phyloP scores from a whole-genome alignment of 306 rosid species.

The Cicer judaicum region DNA sequence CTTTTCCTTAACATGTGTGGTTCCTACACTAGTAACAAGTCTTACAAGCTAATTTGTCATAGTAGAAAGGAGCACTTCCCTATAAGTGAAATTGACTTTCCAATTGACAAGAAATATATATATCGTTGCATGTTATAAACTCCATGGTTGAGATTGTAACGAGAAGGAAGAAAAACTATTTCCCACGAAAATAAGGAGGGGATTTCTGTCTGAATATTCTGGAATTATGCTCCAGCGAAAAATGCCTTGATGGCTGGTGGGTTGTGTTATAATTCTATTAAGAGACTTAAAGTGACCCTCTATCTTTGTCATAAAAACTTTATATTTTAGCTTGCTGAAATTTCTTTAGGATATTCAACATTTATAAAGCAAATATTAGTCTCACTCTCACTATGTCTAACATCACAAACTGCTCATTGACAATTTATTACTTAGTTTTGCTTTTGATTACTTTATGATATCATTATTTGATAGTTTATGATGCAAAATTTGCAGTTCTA shows the following conservation, averaged over 20 bases:
- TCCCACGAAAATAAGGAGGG: slow-evolving; percentile 29
- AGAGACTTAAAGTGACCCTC: slow-evolving; percentile 21
- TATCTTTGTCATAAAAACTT: slow-evolving; percentile 15
- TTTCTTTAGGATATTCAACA: slow-evolving; percentile 1
- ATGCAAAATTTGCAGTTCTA: slow-evolving; percentile 59
- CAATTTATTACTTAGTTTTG: slow-evolving; percentile 30
- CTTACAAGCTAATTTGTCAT: neutral
- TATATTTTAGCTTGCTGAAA: slow-evolving; percentile 2
- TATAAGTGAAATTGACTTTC: slow-evolving; percentile 24
- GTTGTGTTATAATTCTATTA: slow-evolving; percentile 20
- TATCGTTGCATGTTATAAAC: slow-evolving; percentile 21
- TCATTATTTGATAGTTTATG: slow-evolving; percentile 40
- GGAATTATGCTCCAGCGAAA: slow-evolving; percentile 12
- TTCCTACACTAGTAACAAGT: neutral
- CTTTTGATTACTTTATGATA: slow-evolving; percentile 24
- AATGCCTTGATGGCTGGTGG: slow-evolving; percentile 12
- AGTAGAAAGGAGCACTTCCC: slow-evolving; percentile 14
- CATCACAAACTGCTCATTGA: slow-evolving; percentile 33
- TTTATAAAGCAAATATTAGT: slow-evolving; percentile 10
- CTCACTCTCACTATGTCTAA: slow-evolving; percentile 11
- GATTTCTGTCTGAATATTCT: slow-evolving; percentile 29
- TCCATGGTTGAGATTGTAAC: slow-evolving; percentile 20
- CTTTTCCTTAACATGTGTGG: neutral
- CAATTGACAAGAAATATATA: slow-evolving; percentile 18
- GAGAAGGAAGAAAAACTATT: slow-evolving; percentile 16